Conservation (phyloP, 2,329 filamentous ascomycete genomes). For the Zalaria obscura region DNA sequence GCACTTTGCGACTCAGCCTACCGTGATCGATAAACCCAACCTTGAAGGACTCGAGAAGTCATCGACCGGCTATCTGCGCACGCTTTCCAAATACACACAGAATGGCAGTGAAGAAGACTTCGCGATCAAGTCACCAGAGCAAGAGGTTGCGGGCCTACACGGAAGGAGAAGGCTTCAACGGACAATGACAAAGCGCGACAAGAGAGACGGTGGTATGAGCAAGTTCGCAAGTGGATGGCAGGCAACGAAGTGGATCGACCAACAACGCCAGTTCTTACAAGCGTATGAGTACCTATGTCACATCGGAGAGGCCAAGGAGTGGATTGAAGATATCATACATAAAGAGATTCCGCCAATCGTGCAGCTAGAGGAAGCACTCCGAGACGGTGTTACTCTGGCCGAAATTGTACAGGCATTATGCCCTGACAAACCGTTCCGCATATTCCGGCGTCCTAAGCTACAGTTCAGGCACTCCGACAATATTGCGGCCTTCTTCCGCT, state of each 20-base stretch:
- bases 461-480: conserved; percentile 97
- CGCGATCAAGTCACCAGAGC: conserved; percentile 58
- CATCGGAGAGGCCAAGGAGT: conserved; percentile 97
- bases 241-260: conserved; percentile 94
- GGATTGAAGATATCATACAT: conserved; percentile 88
- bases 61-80: conserved; percentile 76
- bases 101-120: conserved; percentile 67
- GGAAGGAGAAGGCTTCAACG: conserved; percentile 74
- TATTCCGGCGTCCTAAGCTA: conserved; percentile 72
- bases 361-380: conserved; percentile 78
- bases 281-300: conserved; percentile 98
- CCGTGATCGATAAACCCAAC: conserved; percentile 41
- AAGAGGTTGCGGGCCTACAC: conserved; percentile 78
- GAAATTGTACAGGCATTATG: conserved; percentile 86
- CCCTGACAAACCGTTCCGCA: conserved; percentile 59
- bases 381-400: conserved; percentile 86
- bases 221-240: conserved; percentile 42
- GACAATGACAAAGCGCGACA: conserved; percentile 38
- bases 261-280: conserved; percentile 88
- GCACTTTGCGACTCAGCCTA: conserved; percentile 16
- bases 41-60: conserved; percentile 74
- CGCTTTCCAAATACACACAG: conserved; percentile 70
- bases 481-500: conserved; percentile 89
- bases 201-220: conserved; percentile 21
- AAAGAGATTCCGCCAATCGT: conserved; percentile 81